Base-by-base conservation (phyloP, 306 rosid species). In the Trifolium fragiferum region DNA sequence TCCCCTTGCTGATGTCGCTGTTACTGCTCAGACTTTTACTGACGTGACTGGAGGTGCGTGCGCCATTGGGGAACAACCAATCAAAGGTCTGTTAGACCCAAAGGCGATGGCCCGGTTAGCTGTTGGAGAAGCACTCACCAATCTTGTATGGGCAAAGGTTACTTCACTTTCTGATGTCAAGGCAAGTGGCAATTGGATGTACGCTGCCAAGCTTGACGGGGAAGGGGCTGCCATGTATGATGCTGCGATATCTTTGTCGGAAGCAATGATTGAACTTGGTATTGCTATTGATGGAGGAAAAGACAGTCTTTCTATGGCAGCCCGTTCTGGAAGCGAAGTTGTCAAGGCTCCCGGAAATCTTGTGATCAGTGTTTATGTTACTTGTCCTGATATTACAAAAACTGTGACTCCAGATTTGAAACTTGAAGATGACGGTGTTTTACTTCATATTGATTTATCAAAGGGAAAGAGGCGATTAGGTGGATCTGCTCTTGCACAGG, bases 151-250 rank as follows among this genome's bases (percentile, higher is more conserved):
- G 97, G 98, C 98, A 2, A 87, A 89, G 83, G 87, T 90, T 58
- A 87, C 96, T 76, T 79, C 90, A 43, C 89, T 93, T 35, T 90
- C 97, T 75, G 98, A 92, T 82, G 89, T 92, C 79, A 92, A 90
- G 82, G 96, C 96, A 4, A 92, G 98, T 57, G 98, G 96, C 65
- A 90, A 90, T 75, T 92, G 96, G 98, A 92, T 92, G 96, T 92
- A 88, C 55, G 98, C 96, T 49, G 98, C 98, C 67, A 92, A 92
- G 85, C 94, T 92, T 59, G 94, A 87, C 53, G 98, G 96, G 72
- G 98, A 92, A 84, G 96, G 98, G 62, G 94, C 96, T 47, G 90
- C 92, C 18, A 90, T 90, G 94, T 92, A 92, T 67, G 96, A 92
- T 75, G 96, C 94, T 68, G 98, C 96, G 4, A 65, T 62, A 54